Evolutionary conservation across 2,329 filamentous ascomycete species (phyloP), one percentile per base, ranked within the genome.

Genomic region (Pseudocercospora musae): DNA sequence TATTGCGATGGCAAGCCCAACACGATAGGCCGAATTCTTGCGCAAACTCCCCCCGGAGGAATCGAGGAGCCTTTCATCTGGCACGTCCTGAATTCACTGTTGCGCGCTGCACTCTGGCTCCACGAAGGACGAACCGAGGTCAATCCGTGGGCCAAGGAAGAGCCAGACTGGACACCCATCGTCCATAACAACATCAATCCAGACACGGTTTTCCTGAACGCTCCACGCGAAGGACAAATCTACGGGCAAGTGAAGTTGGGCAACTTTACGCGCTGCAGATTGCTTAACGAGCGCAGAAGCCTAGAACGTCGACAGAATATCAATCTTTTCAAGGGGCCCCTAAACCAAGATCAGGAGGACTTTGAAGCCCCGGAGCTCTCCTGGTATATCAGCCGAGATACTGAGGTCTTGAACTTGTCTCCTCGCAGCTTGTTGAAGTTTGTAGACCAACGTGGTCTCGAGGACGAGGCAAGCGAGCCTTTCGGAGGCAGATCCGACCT

Each of bases 171-270:
- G 57, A 27, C 29, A 2, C 60, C 64, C 11, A 31, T 72, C 33
- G 70, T 75, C 9, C 75, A 78, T 62, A 78, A 78, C 61, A 73
- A 76, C 56, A 73, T 78, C 49, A 75, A 72, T 52, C 73, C 74
- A 7, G 65, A 66, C 33, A 77, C 75, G 56, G 71, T 78, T 44
- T 75, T 54, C 52, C 52, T 66, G 31, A 58, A 40, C 18, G 33
- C 46, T 21, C 60, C 58, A 4, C 42, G 46, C n/a, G 23, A 25
- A 18, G 40, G 33, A 27, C 40, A 46, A 4, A 20, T 18, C 13
- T 57, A 60, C 13, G 62, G 59, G 13, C 46, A 29, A 13, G 37
- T 66, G 13, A 66, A 66, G 54, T 54, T 66, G 2, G 59, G 64
- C 27, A 62, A 62, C 40, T 59, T 62, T n/a, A 50, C 57, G 4